Base-by-base conservation (phyloP, 768 basidiomycete species). In the Chalciporus sphaerocephalus region DNA sequence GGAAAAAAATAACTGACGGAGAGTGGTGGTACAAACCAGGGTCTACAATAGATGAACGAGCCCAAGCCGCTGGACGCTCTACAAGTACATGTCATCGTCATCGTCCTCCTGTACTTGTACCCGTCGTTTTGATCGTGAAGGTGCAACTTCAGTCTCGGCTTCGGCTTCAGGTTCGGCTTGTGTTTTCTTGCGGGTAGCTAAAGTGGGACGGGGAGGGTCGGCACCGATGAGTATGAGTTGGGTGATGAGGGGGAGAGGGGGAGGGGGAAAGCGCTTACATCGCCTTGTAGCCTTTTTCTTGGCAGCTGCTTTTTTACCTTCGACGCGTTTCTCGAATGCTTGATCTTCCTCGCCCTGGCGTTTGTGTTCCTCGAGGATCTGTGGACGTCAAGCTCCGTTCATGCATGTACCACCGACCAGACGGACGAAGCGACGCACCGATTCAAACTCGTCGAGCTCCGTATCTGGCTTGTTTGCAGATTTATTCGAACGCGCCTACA, bases 371-470 rank as follows among this genome's bases (percentile, higher is more conserved):
- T 89, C 84, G 6, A 98, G 74, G 23, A 93, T 93, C 91, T 93
- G n/a, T n/a, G n/a, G n/a, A n/a, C n/a, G n/a, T 15, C 3, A 6
- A 50, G 13, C 37, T 33, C 30, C 30, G 20, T 15, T 27, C 49
- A 35, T 58, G 28, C 21, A 40, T 25, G 21, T 20, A 22, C 28
- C 16, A 35, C 34, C 24, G 24, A 21, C 24, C 36, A 11, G 22
- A 17, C 24, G 2, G 4, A 20, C 7, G 17, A 39, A 27, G 12
- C 34, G 7, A 59, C 71, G 23, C 50, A 89, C 93, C 59, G 75
- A 74, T 65, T 97, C 93, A 58, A 99, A 99, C 68, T 99, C 95
- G 52, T 94, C 87, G 38, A 98, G 69, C 57, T 98, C 95, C 0
- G 85, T 78, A 54, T 96, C 94, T 3, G 92, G 90, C 65, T 96